Conservation (phyloP, 1,139 yeast species). For the Suhomyces atakaporum region DNA sequence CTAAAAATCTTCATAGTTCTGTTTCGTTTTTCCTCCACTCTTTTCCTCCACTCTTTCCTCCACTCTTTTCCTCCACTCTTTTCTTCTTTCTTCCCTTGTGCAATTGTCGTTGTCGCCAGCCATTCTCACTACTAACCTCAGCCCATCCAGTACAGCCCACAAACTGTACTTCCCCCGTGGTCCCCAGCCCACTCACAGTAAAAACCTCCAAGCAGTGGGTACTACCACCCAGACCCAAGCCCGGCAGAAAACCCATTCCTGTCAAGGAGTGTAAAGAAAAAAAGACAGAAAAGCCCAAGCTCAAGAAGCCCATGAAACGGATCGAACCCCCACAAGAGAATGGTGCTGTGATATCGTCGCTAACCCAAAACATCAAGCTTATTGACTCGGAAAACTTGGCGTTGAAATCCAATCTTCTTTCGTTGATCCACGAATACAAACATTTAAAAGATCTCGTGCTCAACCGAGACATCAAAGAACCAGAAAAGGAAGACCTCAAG, state of each 20-base stretch:
- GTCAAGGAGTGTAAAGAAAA: constrained; percentile 11
- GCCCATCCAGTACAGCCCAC: constrained; percentile 13
- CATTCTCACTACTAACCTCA: constrained; percentile 8
- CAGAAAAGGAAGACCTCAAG: constrained; percentile 10
- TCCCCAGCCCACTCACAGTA: constrained; percentile 15
- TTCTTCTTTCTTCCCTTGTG: too few relatives aligned
- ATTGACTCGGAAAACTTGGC: constrained; percentile 40
- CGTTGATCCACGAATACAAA: constrained; percentile 47
- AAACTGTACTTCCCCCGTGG: constrained; percentile 7
- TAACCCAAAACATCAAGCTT: constrained; percentile 25
- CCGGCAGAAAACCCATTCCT: constrained; percentile 23
- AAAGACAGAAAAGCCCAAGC: constrained; percentile 2
- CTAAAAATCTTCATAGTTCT: too few relatives aligned
- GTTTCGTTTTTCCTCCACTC: too few relatives aligned
- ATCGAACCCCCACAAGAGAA: too few relatives aligned
- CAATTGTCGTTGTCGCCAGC: too few relatives aligned
- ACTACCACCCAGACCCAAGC: constrained; percentile 29
- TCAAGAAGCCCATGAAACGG: constrained; percentile 9
- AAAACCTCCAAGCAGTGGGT: constrained; percentile 28
- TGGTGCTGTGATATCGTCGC: constrained; percentile 8
- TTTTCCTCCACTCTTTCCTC: too few relatives aligned
- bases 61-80: too few relatives aligned
- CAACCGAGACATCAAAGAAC: constrained; percentile 17
- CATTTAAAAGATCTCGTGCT: constrained; percentile 37
- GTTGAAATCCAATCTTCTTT: constrained; percentile 39